These are phyloP conservation scores for Phlebiopsis gigantea DNA, from an alignment of 768 basidiomycete genomes.

Conservation along the genomic window DNA sequence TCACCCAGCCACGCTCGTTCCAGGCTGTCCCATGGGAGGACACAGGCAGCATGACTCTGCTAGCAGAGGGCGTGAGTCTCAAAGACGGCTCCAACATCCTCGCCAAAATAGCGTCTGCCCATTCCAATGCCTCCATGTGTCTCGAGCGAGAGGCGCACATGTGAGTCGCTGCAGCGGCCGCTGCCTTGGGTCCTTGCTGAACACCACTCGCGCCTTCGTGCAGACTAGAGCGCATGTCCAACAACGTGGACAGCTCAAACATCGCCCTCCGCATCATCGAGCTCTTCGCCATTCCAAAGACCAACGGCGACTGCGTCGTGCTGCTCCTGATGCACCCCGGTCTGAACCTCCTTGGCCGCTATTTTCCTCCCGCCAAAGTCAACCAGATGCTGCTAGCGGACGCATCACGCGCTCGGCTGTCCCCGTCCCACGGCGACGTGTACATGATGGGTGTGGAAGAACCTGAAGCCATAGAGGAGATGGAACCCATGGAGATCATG, in stretches of 20 bases:
- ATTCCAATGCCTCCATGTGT: slow-evolving; percentile 68
- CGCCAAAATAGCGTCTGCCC: slow-evolving; percentile 69
- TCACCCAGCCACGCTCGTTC: neutral
- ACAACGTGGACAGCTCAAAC: slow-evolving; percentile 45
- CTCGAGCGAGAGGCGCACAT: slow-evolving; percentile 71
- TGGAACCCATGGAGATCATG: slow-evolving; percentile 65
- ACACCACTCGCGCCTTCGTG: neutral
- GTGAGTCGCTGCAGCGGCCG: slow-evolving; percentile 32
- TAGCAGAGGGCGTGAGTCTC: slow-evolving; percentile 64
- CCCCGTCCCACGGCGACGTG: slow-evolving; percentile 42
- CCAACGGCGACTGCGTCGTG: slow-evolving; percentile 63
- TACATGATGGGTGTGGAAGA: slow-evolving; percentile 48
- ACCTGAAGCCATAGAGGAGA: slow-evolving; percentile 41
- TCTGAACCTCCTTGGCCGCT: slow-evolving; percentile 62
- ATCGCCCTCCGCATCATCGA: slow-evolving; percentile 56
- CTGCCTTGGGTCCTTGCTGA: neutral
- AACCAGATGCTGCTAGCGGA: slow-evolving; percentile 65
- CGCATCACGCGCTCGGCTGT: slow-evolving; percentile 34
- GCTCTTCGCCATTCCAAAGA: slow-evolving; percentile 60
- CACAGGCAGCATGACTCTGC: slow-evolving; percentile 63
- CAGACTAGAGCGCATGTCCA: slow-evolving; percentile 48
- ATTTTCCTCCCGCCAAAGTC: slow-evolving; percentile 60
- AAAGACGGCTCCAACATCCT: slow-evolving; percentile 66
- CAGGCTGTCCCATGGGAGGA: slow-evolving; percentile 67
- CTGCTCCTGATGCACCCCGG: slow-evolving; percentile 71